A percentile compares a stretch with the other conserved stretches of the same genome.
phyloP scores from a whole-genome alignment of 352 stramenopile genomes.

The Pythium sp. region DNA sequence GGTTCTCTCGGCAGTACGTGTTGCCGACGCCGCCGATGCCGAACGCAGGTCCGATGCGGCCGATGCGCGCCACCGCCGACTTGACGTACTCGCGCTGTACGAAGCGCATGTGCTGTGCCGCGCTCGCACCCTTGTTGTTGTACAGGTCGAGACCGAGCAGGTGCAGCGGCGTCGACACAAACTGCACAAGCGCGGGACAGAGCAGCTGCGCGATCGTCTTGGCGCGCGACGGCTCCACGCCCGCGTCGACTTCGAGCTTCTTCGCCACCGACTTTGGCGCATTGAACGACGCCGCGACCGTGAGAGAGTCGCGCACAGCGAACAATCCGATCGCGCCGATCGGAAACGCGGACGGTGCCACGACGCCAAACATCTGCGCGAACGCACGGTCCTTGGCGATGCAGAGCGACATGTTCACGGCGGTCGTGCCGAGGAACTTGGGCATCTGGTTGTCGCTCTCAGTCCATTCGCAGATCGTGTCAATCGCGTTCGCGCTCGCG shows the following conservation, averaged over 20 bases:
- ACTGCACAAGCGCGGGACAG: constrained; percentile 82
- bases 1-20: constrained; percentile 50
- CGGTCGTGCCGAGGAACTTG: constrained; percentile 87
- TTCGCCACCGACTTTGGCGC: constrained; percentile 65
- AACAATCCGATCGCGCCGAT: constrained; percentile 84
- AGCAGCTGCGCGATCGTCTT: constrained; percentile 73
- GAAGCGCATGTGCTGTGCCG: constrained; percentile 46
- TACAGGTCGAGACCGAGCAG: constrained; percentile 88
- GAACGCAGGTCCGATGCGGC: constrained; percentile 86
- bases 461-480: constrained; percentile 80
- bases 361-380: constrained; percentile 89
- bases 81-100: constrained; percentile 83
- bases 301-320: constrained; percentile 82
- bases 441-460: constrained; percentile 79
- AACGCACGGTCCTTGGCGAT: constrained; percentile 92
- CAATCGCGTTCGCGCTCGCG: constrained; percentile 80
- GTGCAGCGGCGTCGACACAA: constrained; percentile 88
- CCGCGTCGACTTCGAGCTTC: constrained; percentile 49
- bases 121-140: constrained; percentile 60
- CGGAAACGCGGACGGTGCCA: constrained; percentile 70
- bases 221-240: constrained; percentile 49
- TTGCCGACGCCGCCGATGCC: constrained; percentile 89
- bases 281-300: constrained; percentile 87
- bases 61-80: constrained; percentile 79
- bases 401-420: constrained; percentile 90